A percentile compares a stretch with the other conserved stretches of the same genome.
Conservation (phyloP, 2,329 filamentous ascomycete genomes). For the Fusarium sp. region DNA sequence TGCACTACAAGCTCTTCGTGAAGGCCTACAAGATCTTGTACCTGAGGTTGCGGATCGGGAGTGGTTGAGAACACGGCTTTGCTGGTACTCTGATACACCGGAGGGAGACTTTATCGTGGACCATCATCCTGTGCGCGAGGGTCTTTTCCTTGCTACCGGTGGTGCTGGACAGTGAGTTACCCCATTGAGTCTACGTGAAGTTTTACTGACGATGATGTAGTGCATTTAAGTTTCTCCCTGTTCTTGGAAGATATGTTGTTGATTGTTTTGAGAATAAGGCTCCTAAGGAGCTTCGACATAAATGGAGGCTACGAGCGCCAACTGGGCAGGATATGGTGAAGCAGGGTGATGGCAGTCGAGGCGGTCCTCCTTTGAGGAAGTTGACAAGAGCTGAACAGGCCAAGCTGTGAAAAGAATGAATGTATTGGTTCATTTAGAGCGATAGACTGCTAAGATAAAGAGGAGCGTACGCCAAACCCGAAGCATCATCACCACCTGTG, state of each 20-base stretch:
- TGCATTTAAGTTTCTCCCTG: conserved; percentile 35
- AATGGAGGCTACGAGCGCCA: conserved; percentile 42
- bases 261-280: conserved; percentile 49
- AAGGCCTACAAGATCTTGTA: conserved; percentile 61
- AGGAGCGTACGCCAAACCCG: background rate
- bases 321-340: conserved; percentile 20
- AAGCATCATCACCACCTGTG: too few species aligned
- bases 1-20: conserved; percentile 61
- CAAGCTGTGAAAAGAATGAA: conserved; percentile 30
- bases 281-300: conserved; percentile 36
- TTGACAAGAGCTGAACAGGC: conserved; percentile 41
- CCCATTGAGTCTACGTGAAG: accelerated
- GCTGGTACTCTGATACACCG: conserved; percentile 74
- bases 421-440: background rate
- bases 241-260: conserved; percentile 36
- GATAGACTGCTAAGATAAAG: background rate
- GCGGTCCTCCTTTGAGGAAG: conserved; percentile 41
- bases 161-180: conserved; percentile 40
- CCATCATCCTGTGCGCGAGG: conserved; percentile 59
- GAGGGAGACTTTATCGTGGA: conserved; percentile 70
- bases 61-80: conserved; percentile 63
- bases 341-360: conserved; percentile 44
- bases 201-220: conserved; percentile 4
- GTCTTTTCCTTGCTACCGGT: conserved; percentile 59
- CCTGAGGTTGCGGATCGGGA: conserved; percentile 61